Evolutionary conservation across 2,329 filamentous ascomycete genomes (phyloP).

Genomic region (Fragosphaeria purpurea): DNA sequence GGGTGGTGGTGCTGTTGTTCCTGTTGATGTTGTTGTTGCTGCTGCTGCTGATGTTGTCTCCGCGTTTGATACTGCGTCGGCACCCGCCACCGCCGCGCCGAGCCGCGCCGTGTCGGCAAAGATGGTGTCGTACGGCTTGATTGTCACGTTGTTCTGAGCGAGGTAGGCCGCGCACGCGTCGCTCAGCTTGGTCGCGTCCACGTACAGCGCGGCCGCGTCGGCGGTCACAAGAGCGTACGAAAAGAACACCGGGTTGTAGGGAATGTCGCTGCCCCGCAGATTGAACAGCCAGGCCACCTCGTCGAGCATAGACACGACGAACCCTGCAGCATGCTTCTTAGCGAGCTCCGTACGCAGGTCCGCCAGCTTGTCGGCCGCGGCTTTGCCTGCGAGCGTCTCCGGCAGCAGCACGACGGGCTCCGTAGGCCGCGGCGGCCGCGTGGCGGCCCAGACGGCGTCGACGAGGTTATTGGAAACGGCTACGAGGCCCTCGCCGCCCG

Average conservation of each 20-base stretch:
- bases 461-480: conserved; percentile 74
- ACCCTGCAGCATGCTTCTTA: conserved; percentile 78
- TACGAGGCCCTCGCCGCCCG: conserved; percentile 65
- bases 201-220: conserved; percentile 66
- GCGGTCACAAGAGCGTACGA: conserved; percentile 86
- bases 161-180: conserved; percentile 61
- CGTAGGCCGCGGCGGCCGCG: conserved; percentile 63
- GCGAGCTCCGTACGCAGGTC: conserved; percentile 85
- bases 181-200: conserved; percentile 70
- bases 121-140: conserved; percentile 75
- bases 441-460: conserved; percentile 76
- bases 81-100: conserved; percentile 24
- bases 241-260: conserved; percentile 97
- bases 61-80: conserved; percentile 17
- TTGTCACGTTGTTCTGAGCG: conserved; percentile 53
- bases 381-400: conserved; percentile 69
- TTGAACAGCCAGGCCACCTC: conserved; percentile 99
- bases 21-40: too few species aligned
- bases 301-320: conserved; percentile 90
- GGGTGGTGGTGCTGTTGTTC: too few species aligned
- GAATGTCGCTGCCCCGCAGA: conserved; percentile 85
- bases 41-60: conserved; percentile 17
- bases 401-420: conserved; percentile 66
- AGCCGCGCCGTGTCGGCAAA: conserved; percentile 67
- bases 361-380: conserved; percentile 69